phyloP scores from a whole-genome alignment of 192 early-diverging fungal species.

The Umbelopsis isabellina region DNA sequence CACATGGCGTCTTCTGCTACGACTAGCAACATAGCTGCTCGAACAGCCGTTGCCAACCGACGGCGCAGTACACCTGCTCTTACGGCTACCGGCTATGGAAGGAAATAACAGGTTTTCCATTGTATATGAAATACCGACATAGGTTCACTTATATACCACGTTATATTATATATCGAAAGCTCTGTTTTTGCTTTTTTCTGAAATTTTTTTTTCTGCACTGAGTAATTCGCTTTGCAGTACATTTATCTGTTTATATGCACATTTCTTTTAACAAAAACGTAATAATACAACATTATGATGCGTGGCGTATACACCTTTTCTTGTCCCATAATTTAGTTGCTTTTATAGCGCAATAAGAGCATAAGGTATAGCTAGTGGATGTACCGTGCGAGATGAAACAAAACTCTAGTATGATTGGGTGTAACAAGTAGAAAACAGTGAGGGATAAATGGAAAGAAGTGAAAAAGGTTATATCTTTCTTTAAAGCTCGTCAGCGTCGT shows the following conservation, averaged over 20 bases:
- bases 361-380: slow-evolving; percentile 8
- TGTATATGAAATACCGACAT: neutral
- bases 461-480: neutral
- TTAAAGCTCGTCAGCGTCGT: slow-evolving; percentile 32
- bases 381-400: neutral
- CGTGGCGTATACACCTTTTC: neutral
- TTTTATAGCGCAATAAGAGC: slow-evolving; percentile 7
- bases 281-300: neutral
- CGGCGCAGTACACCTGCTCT: neutral
- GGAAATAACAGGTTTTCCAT: neutral
- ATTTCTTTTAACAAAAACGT: neutral
- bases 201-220: neutral
- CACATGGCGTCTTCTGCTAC: neutral
- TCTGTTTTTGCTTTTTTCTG: neutral
- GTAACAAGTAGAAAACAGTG: neutral
- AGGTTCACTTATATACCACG: neutral
- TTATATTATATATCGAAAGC: neutral
- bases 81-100: neutral
- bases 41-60: neutral
- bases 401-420: slow-evolving; percentile 3
- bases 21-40: slow-evolving; percentile 1
- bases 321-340: neutral
- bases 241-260: slow-evolving; percentile 4
- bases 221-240: neutral
- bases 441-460: neutral